Base-by-base conservation (phyloP, 1,139 yeast species). In the Blastobotrys aristatus region DNA sequence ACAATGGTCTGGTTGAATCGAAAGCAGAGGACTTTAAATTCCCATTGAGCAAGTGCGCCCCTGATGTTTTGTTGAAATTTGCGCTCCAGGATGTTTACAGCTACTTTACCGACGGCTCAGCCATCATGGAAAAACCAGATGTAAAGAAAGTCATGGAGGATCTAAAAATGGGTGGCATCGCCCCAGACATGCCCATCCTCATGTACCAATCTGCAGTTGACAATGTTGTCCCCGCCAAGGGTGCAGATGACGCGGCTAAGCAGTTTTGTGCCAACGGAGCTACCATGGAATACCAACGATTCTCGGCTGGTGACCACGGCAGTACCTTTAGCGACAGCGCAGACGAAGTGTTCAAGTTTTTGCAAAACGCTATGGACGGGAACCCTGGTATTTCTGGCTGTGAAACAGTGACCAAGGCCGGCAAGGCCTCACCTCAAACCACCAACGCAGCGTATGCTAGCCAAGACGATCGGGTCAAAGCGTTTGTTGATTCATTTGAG, bases 161-260 rank as follows among this genome's bases (percentile, higher is more conserved):
- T 16, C 51, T 50, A 32, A 49, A 50, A 30, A 22, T 55, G 52
- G 60, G 58, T 14, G 40, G 37, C 3, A 2, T 20, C 4, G 38
- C 51, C 1, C 67, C 66, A 35, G 33, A 48, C 38, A 40, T 47
- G 44, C 57, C 67, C 38, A 14, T 60, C 46, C 53, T 48, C 43
- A 49, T 63, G 14, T 62, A 63, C 53, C 63, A 64, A 38, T 66
- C 65, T 11, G 56, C 54, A 24, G 50, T 57, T 7, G 69, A 65
- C 48, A 57, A 54, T 32, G 52, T 60, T 10, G 61, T 57, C n/a
- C 54, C 57, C 20, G 48, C 53, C 20, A 50, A 40, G 4, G 51
- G 47, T 17, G 63, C 61, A 24, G 60, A 56, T 38, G 13, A 32
- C 53, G 21, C 27, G 16, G 40, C 35, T 2, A 21, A 27, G 2